These are phyloP conservation scores for Suillus brevipes DNA, from an alignment of 768 basidiomycete species.

Conservation along the genomic window DNA sequence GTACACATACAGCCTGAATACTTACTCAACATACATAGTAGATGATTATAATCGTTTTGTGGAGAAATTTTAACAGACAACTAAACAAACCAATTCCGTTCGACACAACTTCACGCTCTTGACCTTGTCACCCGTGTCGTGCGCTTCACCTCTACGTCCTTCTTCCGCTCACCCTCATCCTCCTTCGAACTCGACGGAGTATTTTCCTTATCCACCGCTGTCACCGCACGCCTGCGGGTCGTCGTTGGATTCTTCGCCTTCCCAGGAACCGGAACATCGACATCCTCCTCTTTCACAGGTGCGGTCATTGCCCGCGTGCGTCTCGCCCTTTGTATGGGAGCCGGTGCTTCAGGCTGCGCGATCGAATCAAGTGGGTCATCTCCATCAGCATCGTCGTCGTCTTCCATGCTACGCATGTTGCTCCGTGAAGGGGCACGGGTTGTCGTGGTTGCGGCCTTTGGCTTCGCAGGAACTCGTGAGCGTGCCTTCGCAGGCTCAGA, in stretches of 20 bases:
- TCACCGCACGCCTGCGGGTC: slow-evolving; percentile 10
- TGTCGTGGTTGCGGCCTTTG: slow-evolving; percentile 6
- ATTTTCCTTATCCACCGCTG: slow-evolving; percentile 14
- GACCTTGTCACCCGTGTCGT: slow-evolving; percentile 8
- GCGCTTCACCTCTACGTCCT: slow-evolving; percentile 11
- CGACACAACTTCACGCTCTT: slow-evolving; percentile 1
- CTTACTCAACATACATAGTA: background rate
- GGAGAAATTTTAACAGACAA: background rate
- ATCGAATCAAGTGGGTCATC: slow-evolving; percentile 15
- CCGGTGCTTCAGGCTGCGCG: slow-evolving; percentile 7
- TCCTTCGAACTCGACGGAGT: slow-evolving; percentile 16
- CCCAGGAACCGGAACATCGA: slow-evolving; percentile 1
- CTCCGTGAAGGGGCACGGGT: slow-evolving; percentile 1
- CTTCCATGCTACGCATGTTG: background rate
- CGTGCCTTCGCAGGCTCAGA: slow-evolving; percentile 6
- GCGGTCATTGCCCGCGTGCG: slow-evolving; percentile 4
- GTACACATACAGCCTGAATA: background rate
- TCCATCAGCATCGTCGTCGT: slow-evolving; percentile 8
- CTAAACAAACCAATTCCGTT: background rate
- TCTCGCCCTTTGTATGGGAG: slow-evolving; percentile 4
- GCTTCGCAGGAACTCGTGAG: slow-evolving; percentile 3
- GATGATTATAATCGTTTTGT: background rate
- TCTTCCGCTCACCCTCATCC: slow-evolving; percentile 8
- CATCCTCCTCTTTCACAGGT: slow-evolving; percentile 13
- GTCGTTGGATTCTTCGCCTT: background rate